Evolutionary conservation across 1,284 basidiomycete species (phyloP).

Genomic region (Trichosporon asahii): DNA sequence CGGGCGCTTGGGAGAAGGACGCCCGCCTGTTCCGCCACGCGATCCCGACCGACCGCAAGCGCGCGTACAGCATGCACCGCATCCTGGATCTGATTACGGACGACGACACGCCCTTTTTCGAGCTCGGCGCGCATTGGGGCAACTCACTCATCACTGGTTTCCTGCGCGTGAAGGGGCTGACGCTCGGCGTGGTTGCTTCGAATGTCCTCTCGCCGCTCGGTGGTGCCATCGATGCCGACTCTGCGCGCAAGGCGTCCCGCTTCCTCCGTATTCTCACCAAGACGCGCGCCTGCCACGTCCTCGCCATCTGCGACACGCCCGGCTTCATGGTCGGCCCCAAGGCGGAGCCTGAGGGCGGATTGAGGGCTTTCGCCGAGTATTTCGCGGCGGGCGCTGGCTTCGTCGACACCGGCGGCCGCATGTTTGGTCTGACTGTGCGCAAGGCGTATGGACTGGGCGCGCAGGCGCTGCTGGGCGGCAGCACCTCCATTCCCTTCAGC

Average conservation of each 20-base stretch:
- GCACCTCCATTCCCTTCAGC: slow-evolving; percentile 20
- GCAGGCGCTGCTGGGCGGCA: slow-evolving; percentile 24
- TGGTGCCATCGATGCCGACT: slow-evolving; percentile 21
- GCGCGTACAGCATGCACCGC: slow-evolving; percentile 24
- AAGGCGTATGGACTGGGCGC: slow-evolving; percentile 27
- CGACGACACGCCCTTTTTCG: slow-evolving; percentile 25
- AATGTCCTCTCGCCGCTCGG: slow-evolving; percentile 23
- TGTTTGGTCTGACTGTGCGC: slow-evolving; percentile 24
- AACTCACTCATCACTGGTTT: slow-evolving; percentile 24
- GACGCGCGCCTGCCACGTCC: slow-evolving; percentile 19
- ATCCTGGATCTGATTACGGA: slow-evolving; percentile 22
- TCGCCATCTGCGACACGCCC: slow-evolving; percentile 25
- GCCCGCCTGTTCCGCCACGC: slow-evolving; percentile 23
- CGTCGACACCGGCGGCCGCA: slow-evolving; percentile 20
- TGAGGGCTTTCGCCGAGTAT: slow-evolving; percentile 23
- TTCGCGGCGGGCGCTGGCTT: slow-evolving; percentile 21
- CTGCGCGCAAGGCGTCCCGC: slow-evolving; percentile 21
- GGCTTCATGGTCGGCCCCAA: slow-evolving; percentile 26
- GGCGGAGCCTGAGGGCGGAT: slow-evolving; percentile 24
- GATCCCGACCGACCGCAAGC: slow-evolving; percentile 23
- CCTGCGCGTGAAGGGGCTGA: slow-evolving; percentile 21
- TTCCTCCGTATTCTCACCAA: slow-evolving; percentile 25
- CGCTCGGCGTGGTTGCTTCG: slow-evolving; percentile 21
- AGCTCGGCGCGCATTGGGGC: slow-evolving; percentile 25
- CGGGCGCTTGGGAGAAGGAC: slow-evolving; percentile 13